Evolutionary conservation across 495 filamentous ascomycete genomes (phyloP).

Genomic region (Haplographium delicatum): DNA sequence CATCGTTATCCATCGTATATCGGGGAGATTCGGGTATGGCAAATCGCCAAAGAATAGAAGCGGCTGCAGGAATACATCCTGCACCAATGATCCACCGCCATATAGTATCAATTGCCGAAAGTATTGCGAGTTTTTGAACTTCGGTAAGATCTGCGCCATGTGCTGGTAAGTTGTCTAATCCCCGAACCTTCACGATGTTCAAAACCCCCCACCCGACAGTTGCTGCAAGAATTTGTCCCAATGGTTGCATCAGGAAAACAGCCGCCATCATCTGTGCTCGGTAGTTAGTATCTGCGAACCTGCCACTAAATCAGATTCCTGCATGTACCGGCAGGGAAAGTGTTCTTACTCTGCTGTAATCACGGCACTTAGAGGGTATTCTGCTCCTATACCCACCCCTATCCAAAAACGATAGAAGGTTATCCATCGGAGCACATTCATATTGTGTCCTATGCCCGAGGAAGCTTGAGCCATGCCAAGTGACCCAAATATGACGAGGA

Average conservation of each 20-base stretch:
- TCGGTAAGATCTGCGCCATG: slow-evolving; percentile 13
- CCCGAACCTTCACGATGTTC: slow-evolving; percentile 42
- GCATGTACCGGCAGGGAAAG: too few species aligned
- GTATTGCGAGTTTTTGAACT: too few species aligned
- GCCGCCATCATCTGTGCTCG: slow-evolving; percentile 59
- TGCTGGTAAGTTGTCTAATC: slow-evolving; percentile 17
- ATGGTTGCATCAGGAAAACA: slow-evolving; percentile 61
- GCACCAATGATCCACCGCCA: slow-evolving; percentile 60
- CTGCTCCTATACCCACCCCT: slow-evolving; percentile 37
- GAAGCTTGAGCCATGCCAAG: slow-evolving; percentile 44
- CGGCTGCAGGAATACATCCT: slow-evolving; percentile 53
- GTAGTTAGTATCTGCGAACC: too few species aligned
- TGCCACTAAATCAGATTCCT: too few species aligned
- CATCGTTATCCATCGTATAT: slow-evolving; percentile 24
- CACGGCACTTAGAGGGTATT: slow-evolving; percentile 11
- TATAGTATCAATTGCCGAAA: slow-evolving; percentile 36
- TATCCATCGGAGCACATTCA: slow-evolving; percentile 52
- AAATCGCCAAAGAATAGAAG: slow-evolving; percentile 54
- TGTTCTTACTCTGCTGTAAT: slow-evolving; percentile 7
- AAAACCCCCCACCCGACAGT: slow-evolving; percentile 34
- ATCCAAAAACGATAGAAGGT: slow-evolving; percentile 51
- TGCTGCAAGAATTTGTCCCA: slow-evolving; percentile 56
- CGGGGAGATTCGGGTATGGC: slow-evolving; percentile 59
- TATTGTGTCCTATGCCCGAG: slow-evolving; percentile 34
- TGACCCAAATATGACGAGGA: slow-evolving; percentile 49